phyloP scores from a whole-genome alignment of 345 rosid species.

The Tarenaya hassleriana region DNA sequence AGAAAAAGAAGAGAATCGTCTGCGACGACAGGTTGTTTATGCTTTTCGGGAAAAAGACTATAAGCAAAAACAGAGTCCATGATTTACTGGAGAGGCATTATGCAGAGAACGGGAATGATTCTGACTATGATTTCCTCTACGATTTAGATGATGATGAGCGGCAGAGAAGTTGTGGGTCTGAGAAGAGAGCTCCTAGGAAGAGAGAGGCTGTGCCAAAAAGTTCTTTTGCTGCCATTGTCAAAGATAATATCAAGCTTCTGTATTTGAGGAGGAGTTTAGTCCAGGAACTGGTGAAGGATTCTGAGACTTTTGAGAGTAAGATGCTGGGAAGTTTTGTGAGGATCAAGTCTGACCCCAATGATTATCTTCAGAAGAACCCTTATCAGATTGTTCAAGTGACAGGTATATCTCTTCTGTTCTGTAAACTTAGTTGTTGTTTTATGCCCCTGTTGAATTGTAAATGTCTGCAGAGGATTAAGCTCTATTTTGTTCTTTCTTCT shows the following conservation, averaged over 20 bases:
- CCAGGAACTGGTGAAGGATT: slow-evolving; percentile 41
- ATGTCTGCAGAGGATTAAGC: slow-evolving; percentile 19
- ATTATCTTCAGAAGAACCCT: slow-evolving; percentile 58
- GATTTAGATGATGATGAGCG: slow-evolving; percentile 44
- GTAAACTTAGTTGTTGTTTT: neutral
- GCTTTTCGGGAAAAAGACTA: slow-evolving; percentile 56
- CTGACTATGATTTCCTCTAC: slow-evolving; percentile 40
- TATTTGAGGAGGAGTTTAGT: slow-evolving; percentile 71
- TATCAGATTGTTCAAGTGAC: slow-evolving; percentile 64
- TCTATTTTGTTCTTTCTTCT: slow-evolving; percentile 20
- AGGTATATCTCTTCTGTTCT: slow-evolving; percentile 48
- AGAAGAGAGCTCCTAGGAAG: slow-evolving; percentile 27
- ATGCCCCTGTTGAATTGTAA: slow-evolving; percentile 4
- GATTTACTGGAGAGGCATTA: slow-evolving; percentile 56
- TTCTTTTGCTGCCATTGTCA: slow-evolving; percentile 54
- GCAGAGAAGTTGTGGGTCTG: slow-evolving; percentile 15
- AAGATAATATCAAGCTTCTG: slow-evolving; percentile 58
- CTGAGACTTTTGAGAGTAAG: slow-evolving; percentile 45
- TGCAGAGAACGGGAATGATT: slow-evolving; percentile 49
- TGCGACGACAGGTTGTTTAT: slow-evolving; percentile 46
- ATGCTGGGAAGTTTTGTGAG: slow-evolving; percentile 64
- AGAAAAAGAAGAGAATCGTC: slow-evolving; percentile 49
- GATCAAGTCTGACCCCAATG: slow-evolving; percentile 65
- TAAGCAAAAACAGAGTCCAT: slow-evolving; percentile 40
- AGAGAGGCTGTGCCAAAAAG: slow-evolving; percentile 36